Conservation (phyloP, 2,329 filamentous ascomycete species). For the Pestalotiopsis sp. region DNA sequence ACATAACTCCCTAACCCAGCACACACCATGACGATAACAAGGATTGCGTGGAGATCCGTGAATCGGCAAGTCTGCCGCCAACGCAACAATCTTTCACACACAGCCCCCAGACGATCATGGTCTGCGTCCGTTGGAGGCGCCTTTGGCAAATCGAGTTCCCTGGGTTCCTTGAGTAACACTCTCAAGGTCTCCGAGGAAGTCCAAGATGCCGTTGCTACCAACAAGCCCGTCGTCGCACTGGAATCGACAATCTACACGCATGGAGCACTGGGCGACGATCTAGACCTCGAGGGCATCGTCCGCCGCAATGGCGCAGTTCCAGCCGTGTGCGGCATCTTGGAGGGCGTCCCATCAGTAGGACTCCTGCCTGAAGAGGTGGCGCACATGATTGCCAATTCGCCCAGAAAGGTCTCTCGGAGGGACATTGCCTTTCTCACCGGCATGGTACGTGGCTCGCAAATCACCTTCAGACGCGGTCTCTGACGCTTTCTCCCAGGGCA, state of each 20-base stretch:
- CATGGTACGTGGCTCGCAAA: conserved; percentile 56
- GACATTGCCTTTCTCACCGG: conserved; percentile 84
- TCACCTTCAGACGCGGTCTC: neutral
- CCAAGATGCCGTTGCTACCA: conserved; percentile 70
- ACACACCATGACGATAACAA: conserved; percentile 6
- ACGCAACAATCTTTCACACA: neutral
- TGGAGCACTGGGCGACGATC: conserved; percentile 74
- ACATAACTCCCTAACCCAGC: neutral
- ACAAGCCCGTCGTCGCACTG: conserved; percentile 85
- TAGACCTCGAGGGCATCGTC: conserved; percentile 78
- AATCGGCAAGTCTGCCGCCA: neutral
- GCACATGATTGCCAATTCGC: conserved; percentile 69
- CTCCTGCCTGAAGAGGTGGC: conserved; percentile 72
- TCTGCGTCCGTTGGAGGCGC: conserved; percentile 18
- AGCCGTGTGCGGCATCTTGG: conserved; percentile 86
- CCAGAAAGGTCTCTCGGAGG: conserved; percentile 82
- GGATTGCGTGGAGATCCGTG: conserved; percentile 2
- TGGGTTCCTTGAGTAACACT: conserved; percentile 44
- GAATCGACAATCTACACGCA: conserved; percentile 98
- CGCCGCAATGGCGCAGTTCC: conserved; percentile 81
- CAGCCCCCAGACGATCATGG: neutral
- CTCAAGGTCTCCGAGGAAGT: conserved; percentile 83
- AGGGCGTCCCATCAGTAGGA: conserved; percentile 82
- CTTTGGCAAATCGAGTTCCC: conserved; percentile 17
- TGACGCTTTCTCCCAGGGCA: conserved; percentile 48